Conservation (phyloP, 2,329 filamentous ascomycete species). For the Claviceps africana region DNA sequence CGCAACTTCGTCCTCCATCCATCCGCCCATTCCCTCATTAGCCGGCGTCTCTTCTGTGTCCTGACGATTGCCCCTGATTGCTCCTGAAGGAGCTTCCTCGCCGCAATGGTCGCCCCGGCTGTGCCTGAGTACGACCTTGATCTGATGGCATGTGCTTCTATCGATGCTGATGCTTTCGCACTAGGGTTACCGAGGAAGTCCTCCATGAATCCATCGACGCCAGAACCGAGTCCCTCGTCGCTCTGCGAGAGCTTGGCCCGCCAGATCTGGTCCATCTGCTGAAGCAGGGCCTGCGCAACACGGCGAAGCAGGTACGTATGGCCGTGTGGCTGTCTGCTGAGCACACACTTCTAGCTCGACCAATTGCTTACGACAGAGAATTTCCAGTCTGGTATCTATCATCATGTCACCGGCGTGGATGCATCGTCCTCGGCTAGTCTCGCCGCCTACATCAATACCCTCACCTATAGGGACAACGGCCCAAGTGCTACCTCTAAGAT, state of each 20-base stretch:
- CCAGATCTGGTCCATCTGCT: conserved; percentile 92
- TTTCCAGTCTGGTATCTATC: conserved; percentile 72
- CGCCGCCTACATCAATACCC: conserved; percentile 94
- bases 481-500: conserved; percentile 64
- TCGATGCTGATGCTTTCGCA: conserved; percentile 10
- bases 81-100: conserved; percentile 8
- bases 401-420: conserved; percentile 94
- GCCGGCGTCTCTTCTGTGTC: neutral
- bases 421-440: conserved; percentile 94
- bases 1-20: neutral
- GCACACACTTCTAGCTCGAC: neutral
- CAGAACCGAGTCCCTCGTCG: conserved; percentile 75
- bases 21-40: neutral
- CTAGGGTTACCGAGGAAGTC: conserved; percentile 84
- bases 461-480: conserved; percentile 79
- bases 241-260: conserved; percentile 82
- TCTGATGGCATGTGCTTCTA: neutral
- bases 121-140: conserved; percentile 51
- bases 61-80: neutral
- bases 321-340: neutral
- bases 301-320: conserved; percentile 37
- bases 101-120: conserved; percentile 57
- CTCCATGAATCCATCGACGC: conserved; percentile 84
- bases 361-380: conserved; percentile 8
- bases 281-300: conserved; percentile 51